Evolutionary conservation across 2,329 filamentous ascomycete genomes (phyloP), one percentile per base, ranked within the genome.

Genomic region (Coniella vitis): DNA sequence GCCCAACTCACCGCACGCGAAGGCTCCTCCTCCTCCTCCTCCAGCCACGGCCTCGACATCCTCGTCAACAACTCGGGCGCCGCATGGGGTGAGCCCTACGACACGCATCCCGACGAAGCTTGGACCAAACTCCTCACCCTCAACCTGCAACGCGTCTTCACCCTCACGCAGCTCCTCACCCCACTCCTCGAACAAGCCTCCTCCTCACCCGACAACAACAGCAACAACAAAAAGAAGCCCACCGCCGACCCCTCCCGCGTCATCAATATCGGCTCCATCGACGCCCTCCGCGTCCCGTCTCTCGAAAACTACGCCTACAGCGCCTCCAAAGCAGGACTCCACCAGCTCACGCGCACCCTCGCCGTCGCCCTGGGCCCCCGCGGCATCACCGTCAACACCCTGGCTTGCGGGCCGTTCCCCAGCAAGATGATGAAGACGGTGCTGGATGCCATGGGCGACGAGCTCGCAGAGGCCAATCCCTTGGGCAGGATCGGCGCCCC

Each of bases 331-430:
- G 82, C 82, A 0, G 82, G 79, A 0, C 63, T 86, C 54, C 81
- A 85, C 64, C 81, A 85, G 55, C 67, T 85, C 58, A 74, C 69
- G 40, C 65, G 79, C 22, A 76, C 81, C 12, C 63, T 85, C 36
- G 80, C 81, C 2, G 69, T 72, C 44, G 77, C 82, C 58, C 65
- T 86, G 31, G 82, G 81, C 0, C 75, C 74, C 49, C 59, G 76
- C 38, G 71, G 76, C 46, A 74, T 86, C 51, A 85, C 81, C 32
- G 75, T 69, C 54, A 89, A 89, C 61, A 79, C 81, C 3, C 66
- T 89, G 48, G 85, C 85, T 5, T 87, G 84, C 59, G 85, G 85
- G 3, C 84, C 84, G 3, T 86, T 85, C 53, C 72, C 81, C 55
- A 81, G 74, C 53, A 83, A 82, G 69, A 86, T 85, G 82, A 83